Evolutionary conservation across 768 basidiomycete genomes (phyloP).

Genomic region (Fomitopsis serialis): DNA sequence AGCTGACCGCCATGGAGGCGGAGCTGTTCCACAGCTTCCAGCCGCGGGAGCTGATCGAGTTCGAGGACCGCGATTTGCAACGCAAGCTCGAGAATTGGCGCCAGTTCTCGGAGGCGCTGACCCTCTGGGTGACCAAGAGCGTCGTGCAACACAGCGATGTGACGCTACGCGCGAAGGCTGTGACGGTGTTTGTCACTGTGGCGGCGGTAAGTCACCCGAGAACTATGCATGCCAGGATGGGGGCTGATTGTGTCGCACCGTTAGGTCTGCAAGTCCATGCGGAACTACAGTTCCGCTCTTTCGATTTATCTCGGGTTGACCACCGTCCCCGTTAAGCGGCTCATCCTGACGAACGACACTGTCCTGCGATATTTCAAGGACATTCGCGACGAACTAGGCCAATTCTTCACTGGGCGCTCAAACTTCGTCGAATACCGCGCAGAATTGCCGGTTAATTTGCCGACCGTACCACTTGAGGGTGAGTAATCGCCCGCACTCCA

Average conservation of each 20-base stretch:
- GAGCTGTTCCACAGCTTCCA: constrained; percentile 34
- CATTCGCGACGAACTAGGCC: background rate
- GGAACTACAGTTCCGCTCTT: constrained; percentile 9
- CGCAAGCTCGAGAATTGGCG: constrained; percentile 1
- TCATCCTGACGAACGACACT: background rate
- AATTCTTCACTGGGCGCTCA: background rate
- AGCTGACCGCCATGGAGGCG: constrained; percentile 44
- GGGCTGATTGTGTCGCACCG: background rate
- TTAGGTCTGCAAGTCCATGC: constrained; percentile 3
- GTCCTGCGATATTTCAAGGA: background rate
- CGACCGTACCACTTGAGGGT: constrained; percentile 1
- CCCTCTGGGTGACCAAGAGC: constrained; percentile 1
- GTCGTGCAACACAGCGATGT: constrained; percentile 1
- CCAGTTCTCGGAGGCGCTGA: constrained; percentile 1
- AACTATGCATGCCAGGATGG: background rate
- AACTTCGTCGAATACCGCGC: constrained; percentile 1
- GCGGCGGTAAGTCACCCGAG: constrained; percentile 2
- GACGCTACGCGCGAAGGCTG: background rate
- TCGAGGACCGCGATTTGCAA: background rate
- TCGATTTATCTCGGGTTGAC: constrained; percentile 2
- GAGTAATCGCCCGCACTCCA: background rate
- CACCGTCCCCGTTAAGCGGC: background rate
- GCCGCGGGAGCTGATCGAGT: constrained; percentile 29
- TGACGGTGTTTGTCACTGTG: constrained; percentile 3
- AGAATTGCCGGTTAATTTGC: constrained; percentile 1